Evolutionary conservation across 1,284 basidiomycete species (phyloP), one percentile per base, ranked within the genome.

Genomic region (Heterobasidion occidentale): DNA sequence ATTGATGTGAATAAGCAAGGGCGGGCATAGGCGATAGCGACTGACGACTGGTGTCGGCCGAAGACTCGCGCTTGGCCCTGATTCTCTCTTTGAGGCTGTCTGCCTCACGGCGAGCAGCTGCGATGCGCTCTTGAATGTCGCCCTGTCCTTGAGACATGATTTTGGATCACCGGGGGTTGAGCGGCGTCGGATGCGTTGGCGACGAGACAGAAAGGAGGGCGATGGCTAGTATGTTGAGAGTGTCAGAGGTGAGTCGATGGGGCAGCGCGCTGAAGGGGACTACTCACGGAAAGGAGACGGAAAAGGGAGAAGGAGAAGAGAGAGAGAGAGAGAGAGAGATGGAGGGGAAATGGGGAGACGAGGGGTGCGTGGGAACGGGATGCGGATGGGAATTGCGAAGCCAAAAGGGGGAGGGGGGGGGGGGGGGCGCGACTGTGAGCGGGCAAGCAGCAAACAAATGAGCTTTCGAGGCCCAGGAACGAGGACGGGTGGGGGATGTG

Each of bases 31-130:
- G 55, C 49, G 46, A 46, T 15, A 47, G 55, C 35, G 20, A 86
- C 94, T 75, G 70, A 98, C 95, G 76, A 67, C 89, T 96, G 14
- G 95, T 98, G 74, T 99, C 96, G 33, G 92, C 94, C 56, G 94
- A 92, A 61, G 94, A 93, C 72, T 98, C 95, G 70, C 88, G 90
- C 74, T 92, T 94, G 46, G 92, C 86, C 63, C 94, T 81, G 70
- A 98, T 97, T 84, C 94, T 95, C 80, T 98, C 95, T 77, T 97
- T 98, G 75, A 98, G 75, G 67, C 84, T 89, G 73, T 99, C 96
- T 45, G 94, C 94, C 74, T 98, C 95, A 69, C 95, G 84, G 67
- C 96, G 87, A 58, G 96, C 96, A 52, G 94, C 92, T 56, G 94
- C 92, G 72, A 99, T 98, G 69, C 91, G 77, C 76, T 95, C 93